Conservation (phyloP, 768 basidiomycete species). For the Crassisporium funariophilum region DNA sequence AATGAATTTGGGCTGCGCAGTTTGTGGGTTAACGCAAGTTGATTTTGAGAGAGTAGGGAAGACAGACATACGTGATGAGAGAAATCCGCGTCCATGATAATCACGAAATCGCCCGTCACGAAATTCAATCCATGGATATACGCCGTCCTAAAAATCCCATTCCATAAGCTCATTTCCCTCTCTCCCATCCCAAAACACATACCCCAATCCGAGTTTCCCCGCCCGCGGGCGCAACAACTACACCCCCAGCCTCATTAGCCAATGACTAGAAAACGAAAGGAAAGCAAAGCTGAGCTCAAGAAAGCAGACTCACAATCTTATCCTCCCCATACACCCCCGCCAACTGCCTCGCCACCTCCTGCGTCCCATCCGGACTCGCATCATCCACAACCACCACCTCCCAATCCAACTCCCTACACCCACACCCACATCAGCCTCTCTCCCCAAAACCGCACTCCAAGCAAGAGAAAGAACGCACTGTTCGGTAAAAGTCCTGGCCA, state of each 20-base stretch:
- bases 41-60: neutral
- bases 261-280: no score
- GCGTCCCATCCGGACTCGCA: conserved; percentile 90
- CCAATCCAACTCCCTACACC: conserved; percentile 78
- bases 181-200: conserved; percentile 18
- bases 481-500: conserved; percentile 75
- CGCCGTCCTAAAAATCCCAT: conserved; percentile 71
- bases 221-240: conserved; percentile 85
- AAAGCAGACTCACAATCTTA: conserved; percentile 55
- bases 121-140: conserved; percentile 92
- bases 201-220: conserved; percentile 92
- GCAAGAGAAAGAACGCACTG: conserved; percentile 51
- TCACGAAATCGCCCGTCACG: conserved; percentile 89
- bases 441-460: conserved; percentile 13
- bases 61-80: conserved; percentile 79
- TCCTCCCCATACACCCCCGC: conserved; percentile 82
- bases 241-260: no score
- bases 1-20: conserved; percentile 84
- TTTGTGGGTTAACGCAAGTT: neutral
- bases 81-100: conserved; percentile 98
- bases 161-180: conserved; percentile 1
- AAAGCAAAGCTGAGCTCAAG: no score
- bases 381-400: conserved; percentile 93
- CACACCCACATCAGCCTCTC: conserved; percentile 2
- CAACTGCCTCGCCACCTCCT: conserved; percentile 82